Percentiles rank a stretch among this genome's conserved stretches.
Evolutionary conservation across 2,329 filamentous ascomycete species (phyloP).

Genomic region (Gnomoniopsis sp.): DNA sequence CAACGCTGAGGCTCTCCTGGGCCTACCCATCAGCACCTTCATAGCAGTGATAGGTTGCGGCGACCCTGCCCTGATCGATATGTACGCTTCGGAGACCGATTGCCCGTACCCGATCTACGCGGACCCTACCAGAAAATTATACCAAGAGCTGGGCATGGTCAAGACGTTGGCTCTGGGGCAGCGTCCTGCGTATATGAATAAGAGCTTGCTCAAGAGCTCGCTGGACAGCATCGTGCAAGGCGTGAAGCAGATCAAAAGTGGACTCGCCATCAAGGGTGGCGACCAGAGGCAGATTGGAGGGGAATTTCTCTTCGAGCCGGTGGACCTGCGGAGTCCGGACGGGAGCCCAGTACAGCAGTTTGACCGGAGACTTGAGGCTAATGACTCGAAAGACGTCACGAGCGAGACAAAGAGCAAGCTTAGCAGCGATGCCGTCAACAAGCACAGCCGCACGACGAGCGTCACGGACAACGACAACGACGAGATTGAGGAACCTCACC

Average conservation of each 20-base stretch:
- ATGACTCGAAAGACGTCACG: constrained; percentile 2
- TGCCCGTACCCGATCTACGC: constrained; percentile 74
- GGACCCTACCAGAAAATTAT: constrained; percentile 67
- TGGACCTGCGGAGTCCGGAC: constrained; percentile 41
- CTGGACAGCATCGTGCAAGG: constrained; percentile 55
- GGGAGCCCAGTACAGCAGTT: constrained; percentile 34
- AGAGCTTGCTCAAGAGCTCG: constrained; percentile 48
- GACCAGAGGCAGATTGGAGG: constrained; percentile 69
- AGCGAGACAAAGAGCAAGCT: constrained; percentile 1
- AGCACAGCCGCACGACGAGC: constrained; percentile 18
- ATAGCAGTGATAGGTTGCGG: constrained; percentile 73
- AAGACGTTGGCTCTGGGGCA: constrained; percentile 58
- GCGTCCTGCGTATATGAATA: constrained; percentile 62
- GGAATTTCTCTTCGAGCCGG: constrained; percentile 71
- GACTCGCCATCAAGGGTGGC: constrained; percentile 60
- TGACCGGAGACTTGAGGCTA: constrained; percentile 27
- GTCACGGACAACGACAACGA: constrained; percentile 20
- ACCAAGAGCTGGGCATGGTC: constrained; percentile 65
- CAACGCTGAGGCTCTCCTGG: constrained; percentile 45
- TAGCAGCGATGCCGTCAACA: background rate
- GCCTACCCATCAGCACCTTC: constrained; percentile 54
- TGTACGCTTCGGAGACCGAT: constrained; percentile 59
- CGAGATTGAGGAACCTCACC: constrained; percentile 26
- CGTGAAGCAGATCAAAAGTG: constrained; percentile 53
- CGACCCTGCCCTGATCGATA: constrained; percentile 62